Conservation (phyloP, 495 filamentous ascomycete species). For the Daldinia decipiens region DNA sequence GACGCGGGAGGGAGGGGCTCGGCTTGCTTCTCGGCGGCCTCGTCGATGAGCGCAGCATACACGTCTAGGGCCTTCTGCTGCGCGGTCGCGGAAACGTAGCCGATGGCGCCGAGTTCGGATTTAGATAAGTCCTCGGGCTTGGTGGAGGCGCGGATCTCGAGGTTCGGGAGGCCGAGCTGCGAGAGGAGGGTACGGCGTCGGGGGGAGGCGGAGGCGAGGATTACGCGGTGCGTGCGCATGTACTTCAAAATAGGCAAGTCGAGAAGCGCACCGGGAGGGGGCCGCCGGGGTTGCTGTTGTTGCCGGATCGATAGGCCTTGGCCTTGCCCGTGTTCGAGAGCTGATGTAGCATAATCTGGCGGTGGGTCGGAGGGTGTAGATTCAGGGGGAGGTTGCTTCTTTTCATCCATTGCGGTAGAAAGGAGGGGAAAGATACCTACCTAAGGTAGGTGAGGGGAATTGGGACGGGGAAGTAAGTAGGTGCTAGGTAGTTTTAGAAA, state of each 20-base stretch:
- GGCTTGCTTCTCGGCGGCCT: constrained; percentile 47
- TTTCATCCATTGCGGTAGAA: constrained; percentile 41
- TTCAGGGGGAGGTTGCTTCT: constrained; percentile 36
- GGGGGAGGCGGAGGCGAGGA: constrained; percentile 90
- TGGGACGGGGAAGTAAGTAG: background rate
- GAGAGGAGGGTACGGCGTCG: constrained; percentile 81
- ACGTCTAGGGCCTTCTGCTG: constrained; percentile 81
- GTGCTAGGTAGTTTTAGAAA: background rate
- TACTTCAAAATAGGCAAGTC: constrained; percentile 78
- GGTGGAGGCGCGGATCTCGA: constrained; percentile 84
- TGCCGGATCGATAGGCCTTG: constrained; percentile 25
- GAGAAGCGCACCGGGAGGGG: constrained; percentile 76
- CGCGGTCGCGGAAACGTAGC: constrained; percentile 91
- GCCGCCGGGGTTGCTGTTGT: constrained; percentile 11
- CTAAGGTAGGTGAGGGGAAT: background rate
- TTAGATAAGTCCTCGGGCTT: constrained; percentile 87
- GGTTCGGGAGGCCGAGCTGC: constrained; percentile 75
- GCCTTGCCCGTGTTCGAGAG: constrained; percentile 50
- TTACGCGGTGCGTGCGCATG: constrained; percentile 77
- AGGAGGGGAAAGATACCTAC: background rate
- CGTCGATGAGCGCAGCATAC: constrained; percentile 74
- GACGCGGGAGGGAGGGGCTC: background rate
- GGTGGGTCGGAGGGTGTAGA: constrained; percentile 52
- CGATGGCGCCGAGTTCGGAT: constrained; percentile 74
- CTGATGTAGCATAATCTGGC: constrained; percentile 57